Conservation (phyloP, 768 basidiomycete genomes). For the Amanita molliuscula region DNA sequence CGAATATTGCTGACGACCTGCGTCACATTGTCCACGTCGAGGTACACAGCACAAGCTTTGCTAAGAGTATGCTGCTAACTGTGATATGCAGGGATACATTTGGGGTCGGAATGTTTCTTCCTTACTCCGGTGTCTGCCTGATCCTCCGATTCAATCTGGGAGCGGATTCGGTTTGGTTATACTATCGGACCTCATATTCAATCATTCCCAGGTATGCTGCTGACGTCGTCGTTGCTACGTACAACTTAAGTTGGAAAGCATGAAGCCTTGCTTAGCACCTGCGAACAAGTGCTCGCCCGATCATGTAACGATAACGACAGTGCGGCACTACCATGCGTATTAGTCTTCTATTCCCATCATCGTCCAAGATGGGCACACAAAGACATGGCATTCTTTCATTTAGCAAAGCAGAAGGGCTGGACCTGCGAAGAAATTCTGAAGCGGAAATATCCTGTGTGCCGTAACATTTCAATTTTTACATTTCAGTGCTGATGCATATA, state of each 20-base stretch:
- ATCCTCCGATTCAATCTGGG: neutral
- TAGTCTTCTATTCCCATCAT: slow-evolving; percentile 88
- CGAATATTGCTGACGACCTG: slow-evolving; percentile 37
- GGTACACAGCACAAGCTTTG: slow-evolving; percentile 8
- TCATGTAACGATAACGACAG: neutral
- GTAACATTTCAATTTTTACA: slow-evolving; percentile 12
- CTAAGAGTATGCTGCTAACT: neutral
- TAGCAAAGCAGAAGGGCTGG: slow-evolving; percentile 61
- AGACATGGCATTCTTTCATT: slow-evolving; percentile 75
- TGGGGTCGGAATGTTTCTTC: slow-evolving; percentile 58
- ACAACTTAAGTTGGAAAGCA: slow-evolving; percentile 37
- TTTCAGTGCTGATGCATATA: neutral
- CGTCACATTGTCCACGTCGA: slow-evolving; percentile 24
- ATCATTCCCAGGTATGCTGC: slow-evolving; percentile 76
- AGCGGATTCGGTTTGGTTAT: slow-evolving; percentile 69
- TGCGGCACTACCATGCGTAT: slow-evolving; percentile 24
- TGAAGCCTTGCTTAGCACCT: slow-evolving; percentile 68
- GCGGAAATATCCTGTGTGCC: slow-evolving; percentile 45
- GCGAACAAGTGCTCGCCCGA: slow-evolving; percentile 34
- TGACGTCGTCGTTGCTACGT: neutral
- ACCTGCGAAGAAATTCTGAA: slow-evolving; percentile 57
- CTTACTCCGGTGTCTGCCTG: slow-evolving; percentile 26
- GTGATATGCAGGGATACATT: slow-evolving; percentile 53
- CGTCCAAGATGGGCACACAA: slow-evolving; percentile 73
- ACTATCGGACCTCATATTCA: slow-evolving; percentile 89